Percentiles rank a stretch among this genome's conserved stretches.
Evolutionary conservation across 306 rosid genomes (phyloP).

Genomic region (Clitoria ternatea): DNA sequence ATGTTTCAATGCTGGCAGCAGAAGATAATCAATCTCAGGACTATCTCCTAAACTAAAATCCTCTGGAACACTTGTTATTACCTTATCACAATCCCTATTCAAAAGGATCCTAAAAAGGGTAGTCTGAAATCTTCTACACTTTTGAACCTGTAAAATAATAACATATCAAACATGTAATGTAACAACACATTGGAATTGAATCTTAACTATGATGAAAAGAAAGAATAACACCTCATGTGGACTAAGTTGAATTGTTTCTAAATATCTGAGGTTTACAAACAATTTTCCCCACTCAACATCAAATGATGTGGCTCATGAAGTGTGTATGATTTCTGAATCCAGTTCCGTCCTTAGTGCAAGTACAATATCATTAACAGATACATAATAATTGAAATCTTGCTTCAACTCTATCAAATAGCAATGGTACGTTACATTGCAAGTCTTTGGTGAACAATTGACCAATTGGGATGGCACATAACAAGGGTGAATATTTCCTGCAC

Average conservation of each 20-base stretch:
- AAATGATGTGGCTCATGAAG: conserved; percentile 31
- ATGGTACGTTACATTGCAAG: conserved; percentile 26
- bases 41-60: conserved; percentile 30
- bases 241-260: conserved; percentile 30
- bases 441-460: conserved; percentile 25
- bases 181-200: too few species aligned
- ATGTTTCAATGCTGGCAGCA: conserved; percentile 51
- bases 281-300: conserved; percentile 44
- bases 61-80: conserved; percentile 17
- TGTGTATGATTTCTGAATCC: conserved; percentile 32
- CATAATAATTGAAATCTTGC: conserved; percentile 28
- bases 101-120: conserved; percentile 39
- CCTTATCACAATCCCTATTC: conserved; percentile 11
- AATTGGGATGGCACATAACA: conserved; percentile 53
- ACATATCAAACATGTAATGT: background rate
- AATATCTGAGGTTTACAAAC: conserved; percentile 28
- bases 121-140: conserved; percentile 51
- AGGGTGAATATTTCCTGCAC: conserved; percentile 42
- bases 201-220: background rate
- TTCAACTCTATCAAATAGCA: conserved; percentile 61
- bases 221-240: conserved; percentile 35
- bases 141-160: conserved; percentile 37
- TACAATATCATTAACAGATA: conserved; percentile 39
- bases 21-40: conserved; percentile 51
- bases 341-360: conserved; percentile 48